Evolutionary conservation across 257 asterid genomes (phyloP).

Genomic region (Plectranthus barbatus): DNA sequence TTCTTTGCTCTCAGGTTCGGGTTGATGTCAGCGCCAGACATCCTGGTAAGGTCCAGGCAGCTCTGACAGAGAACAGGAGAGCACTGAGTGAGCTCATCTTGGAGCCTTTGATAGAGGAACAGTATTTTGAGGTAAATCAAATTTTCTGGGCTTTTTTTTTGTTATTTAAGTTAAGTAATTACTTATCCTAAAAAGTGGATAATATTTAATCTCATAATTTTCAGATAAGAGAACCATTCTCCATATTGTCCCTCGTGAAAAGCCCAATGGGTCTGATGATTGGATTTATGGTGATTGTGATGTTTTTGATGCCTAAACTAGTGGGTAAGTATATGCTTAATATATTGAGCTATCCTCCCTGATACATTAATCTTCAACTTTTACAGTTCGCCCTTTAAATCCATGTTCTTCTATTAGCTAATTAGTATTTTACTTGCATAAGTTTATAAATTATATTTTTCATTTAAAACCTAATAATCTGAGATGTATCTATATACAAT

Average conservation of each 20-base stretch:
- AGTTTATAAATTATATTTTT: not conserved
- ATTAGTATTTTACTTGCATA: not conserved
- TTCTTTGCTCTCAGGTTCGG: conserved; percentile 55
- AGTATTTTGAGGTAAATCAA: conserved; percentile 67
- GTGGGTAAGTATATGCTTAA: conserved; percentile 53
- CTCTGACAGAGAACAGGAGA: conserved; percentile 89
- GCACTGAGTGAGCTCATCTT: conserved; percentile 70
- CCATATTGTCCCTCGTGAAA: conserved; percentile 58
- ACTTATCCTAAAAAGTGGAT: not conserved
- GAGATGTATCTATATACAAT: not conserved
- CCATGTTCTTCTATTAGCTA: not conserved
- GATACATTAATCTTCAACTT: conserved; percentile 6
- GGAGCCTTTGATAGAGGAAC: conserved; percentile 91
- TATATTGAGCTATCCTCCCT: not conserved
- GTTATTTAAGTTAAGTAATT: not conserved
- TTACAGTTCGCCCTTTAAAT: not conserved
- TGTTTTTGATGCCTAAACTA: conserved; percentile 95
- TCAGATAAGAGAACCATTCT: conserved; percentile 90
- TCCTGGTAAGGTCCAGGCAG: conserved; percentile 97
- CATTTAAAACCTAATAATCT: not conserved
- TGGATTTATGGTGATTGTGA: conserved; percentile 87
- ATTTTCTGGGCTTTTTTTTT: not conserved
- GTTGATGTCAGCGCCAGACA: conserved; percentile 96
- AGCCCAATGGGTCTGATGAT: conserved; percentile 99
- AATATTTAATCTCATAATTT: conserved; percentile 11